phyloP scores from a whole-genome alignment of 805 yeast species.

The Saturnispora galanensis region DNA sequence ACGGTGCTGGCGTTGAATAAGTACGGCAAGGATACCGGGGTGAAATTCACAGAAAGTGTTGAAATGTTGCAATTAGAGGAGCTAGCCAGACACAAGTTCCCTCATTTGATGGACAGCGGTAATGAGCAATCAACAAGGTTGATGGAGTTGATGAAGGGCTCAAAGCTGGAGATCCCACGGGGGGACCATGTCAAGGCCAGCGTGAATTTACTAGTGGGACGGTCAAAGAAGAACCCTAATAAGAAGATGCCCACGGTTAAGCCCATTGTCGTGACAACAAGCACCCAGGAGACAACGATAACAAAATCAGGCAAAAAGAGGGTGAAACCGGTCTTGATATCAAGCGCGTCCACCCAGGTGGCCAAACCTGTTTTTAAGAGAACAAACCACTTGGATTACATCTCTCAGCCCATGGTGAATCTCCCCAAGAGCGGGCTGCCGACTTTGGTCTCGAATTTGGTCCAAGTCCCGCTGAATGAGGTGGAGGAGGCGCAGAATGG shows the following conservation, averaged over 20 bases:
- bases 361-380: background rate
- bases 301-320: constrained; percentile 71
- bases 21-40: constrained; percentile 83
- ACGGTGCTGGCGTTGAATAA: constrained; percentile 63
- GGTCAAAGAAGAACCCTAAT: constrained; percentile 25
- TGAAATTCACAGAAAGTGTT: constrained; percentile 79
- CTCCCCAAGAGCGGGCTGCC: constrained; percentile 59
- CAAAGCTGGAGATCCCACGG: background rate
- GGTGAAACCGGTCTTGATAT: constrained; percentile 60
- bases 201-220: constrained; percentile 22
- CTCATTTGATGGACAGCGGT: constrained; percentile 3
- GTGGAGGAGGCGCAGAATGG: constrained; percentile 19
- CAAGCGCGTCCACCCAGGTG: constrained; percentile 28
- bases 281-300: constrained; percentile 43
- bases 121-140: constrained; percentile 19
- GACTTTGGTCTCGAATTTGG: constrained; percentile 51
- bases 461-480: constrained; percentile 29
- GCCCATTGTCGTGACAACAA: constrained; percentile 7
- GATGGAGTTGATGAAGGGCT: constrained; percentile 33
- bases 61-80: constrained; percentile 71
- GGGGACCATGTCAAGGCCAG: no score
- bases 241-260: constrained; percentile 16
- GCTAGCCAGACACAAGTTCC: constrained; percentile 29
- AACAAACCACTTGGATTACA: background rate
- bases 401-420: constrained; percentile 15